Evolutionary conservation across 129 eudicot genomes (phyloP).

Genomic region (Chrysanthemum lavandulifolium): DNA sequence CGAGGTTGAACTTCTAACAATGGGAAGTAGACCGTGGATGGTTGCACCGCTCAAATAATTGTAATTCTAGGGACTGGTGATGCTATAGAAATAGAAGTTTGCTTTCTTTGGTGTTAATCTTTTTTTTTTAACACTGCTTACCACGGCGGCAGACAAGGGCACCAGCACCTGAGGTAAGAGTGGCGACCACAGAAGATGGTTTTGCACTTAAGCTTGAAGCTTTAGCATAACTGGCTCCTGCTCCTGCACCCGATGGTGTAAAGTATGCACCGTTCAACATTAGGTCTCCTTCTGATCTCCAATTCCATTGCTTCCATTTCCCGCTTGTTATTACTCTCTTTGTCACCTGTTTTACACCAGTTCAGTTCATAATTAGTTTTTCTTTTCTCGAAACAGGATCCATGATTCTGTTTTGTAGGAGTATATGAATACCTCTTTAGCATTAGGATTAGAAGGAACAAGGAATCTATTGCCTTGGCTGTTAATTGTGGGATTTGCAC

Average conservation of each 20-base stretch:
- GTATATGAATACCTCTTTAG: conserved; percentile 56
- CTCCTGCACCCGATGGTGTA: conserved; percentile 74
- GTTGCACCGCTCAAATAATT: conserved; percentile 24
- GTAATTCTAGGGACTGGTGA: conserved; percentile 20
- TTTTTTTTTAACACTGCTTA: conserved; percentile 36
- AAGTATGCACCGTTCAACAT: conserved; percentile 87
- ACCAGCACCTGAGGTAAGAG: conserved; percentile 79
- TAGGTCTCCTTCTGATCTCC: conserved; percentile 89
- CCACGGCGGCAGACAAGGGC: conserved; percentile 72
- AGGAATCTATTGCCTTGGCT: conserved; percentile 86
- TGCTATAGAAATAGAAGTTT: conserved; percentile 16
- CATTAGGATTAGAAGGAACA: conserved; percentile 61
- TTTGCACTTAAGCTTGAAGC: conserved; percentile 98
- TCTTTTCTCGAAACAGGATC: background rate
- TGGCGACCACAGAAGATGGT: conserved; percentile 68
- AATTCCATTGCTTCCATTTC: conserved; percentile 74
- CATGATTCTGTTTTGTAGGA: background rate
- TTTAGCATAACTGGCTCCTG: conserved; percentile 72
- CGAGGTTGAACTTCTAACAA: conserved; percentile 63
- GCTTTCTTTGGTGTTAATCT: conserved; percentile 11
- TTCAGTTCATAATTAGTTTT: background rate
- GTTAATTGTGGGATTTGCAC: conserved; percentile 82
- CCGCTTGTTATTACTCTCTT: conserved; percentile 51
- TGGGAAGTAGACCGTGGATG: conserved; percentile 10
- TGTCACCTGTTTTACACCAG: conserved; percentile 54